phyloP scores from a whole-genome alignment of 768 basidiomycete genomes.

The Mycena alexandri region DNA sequence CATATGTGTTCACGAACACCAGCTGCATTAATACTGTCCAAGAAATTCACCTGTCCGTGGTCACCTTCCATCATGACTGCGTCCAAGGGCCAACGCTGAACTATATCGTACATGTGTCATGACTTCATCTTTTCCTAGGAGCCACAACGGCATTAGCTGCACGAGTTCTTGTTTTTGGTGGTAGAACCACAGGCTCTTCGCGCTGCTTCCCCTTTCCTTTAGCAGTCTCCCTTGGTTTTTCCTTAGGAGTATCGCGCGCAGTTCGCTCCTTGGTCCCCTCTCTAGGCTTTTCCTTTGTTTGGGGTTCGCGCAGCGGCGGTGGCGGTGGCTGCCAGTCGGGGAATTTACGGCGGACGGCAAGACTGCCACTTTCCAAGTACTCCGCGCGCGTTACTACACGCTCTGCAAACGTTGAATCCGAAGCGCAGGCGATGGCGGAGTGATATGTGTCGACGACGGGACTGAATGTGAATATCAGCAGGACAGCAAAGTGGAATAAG shows the following conservation, averaged over 20 bases:
- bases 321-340: slow-evolving; percentile 63
- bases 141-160: neutral
- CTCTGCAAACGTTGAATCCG: slow-evolving; percentile 61
- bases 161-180: neutral
- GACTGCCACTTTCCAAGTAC: slow-evolving; percentile 87
- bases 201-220: slow-evolving; percentile 48
- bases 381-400: slow-evolving; percentile 78
- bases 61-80: too few relatives aligned
- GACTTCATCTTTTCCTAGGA: neutral
- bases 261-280: slow-evolving; percentile 36
- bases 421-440: slow-evolving; percentile 71
- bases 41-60: too few relatives aligned
- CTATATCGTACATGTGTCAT: too few relatives aligned
- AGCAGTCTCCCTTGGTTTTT: slow-evolving; percentile 34
- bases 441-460: slow-evolving; percentile 76
- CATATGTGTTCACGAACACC: too few relatives aligned
- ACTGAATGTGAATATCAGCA: slow-evolving; percentile 52
- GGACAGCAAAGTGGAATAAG: slow-evolving; percentile 1
- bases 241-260: slow-evolving; percentile 35
- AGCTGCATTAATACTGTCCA: too few relatives aligned
- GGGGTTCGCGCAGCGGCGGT: slow-evolving; percentile 5
- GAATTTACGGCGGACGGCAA: slow-evolving; percentile 82
- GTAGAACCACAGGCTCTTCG: slow-evolving; percentile 40
- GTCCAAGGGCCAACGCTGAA: too few relatives aligned
- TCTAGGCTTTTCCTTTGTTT: slow-evolving; percentile 42